These are phyloP conservation scores for Trichoderma citrinoviride DNA, from an alignment of 2,329 filamentous ascomycete genomes.

Conservation along the genomic window DNA sequence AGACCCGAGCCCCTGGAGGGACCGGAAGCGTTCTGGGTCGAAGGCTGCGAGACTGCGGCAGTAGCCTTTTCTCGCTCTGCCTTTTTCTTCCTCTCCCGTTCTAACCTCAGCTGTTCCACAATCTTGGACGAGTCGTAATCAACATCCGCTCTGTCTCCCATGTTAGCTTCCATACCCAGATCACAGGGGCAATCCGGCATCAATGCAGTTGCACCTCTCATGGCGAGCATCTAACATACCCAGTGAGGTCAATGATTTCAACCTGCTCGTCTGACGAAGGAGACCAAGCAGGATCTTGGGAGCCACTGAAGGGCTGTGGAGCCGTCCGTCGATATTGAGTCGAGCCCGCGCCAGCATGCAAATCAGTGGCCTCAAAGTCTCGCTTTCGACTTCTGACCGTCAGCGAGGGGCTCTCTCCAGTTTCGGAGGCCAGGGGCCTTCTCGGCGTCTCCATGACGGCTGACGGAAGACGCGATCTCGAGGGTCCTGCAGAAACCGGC, in stretches of 20 bases:
- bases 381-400: conserved; percentile 35
- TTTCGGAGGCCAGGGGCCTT: background rate
- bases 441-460: conserved; percentile 28
- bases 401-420: conserved; percentile 23
- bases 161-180: conserved; percentile 23
- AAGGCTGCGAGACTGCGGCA: conserved; percentile 25
- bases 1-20: background rate
- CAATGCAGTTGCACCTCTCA: background rate
- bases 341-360: conserved; percentile 21
- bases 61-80: conserved; percentile 34
- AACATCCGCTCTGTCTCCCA: conserved; percentile 35
- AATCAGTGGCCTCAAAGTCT: conserved; percentile 25
- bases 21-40: background rate
- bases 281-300: background rate
- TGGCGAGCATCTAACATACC: conserved; percentile 29
- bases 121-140: conserved; percentile 31
- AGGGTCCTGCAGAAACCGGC: background rate
- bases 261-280: conserved; percentile 17
- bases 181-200: background rate
- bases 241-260: conserved; percentile 44
- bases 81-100: conserved; percentile 33
- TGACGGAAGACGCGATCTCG: background rate
- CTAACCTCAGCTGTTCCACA: conserved; percentile 37
- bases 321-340: conserved; percentile 38
- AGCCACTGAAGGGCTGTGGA: conserved; percentile 21